Evolutionary conservation across 768 basidiomycete genomes (phyloP), one percentile per base, ranked within the genome.

Genomic region (Pleurotus eryngii): DNA sequence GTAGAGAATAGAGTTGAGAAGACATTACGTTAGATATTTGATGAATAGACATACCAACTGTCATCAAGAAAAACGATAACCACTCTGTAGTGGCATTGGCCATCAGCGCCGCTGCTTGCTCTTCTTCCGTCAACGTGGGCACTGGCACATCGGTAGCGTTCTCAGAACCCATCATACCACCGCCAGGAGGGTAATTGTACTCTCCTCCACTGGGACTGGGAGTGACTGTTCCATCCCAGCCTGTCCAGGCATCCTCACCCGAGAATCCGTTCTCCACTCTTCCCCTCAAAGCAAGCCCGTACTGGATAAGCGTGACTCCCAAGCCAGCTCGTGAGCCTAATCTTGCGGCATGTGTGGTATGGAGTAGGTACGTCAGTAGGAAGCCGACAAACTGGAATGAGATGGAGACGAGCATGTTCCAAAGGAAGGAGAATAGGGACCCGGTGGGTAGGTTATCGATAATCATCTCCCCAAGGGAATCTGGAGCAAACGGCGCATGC

Each of bases 301-400:
- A 95, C 70, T 98, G 96, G 57, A 98, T 96, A 55, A 98, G 80
- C 11, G 95, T 98, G 58, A 98, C 81, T n/a, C 96, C 96, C 46
- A 98, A 81, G 26, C 96, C 96, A 1, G 95, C 95, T 55, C 94
- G 87, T 39, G 93, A 93, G 49, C 97, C 95, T 63, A 91, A 84
- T 63, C 94, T 89, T 30, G 92, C 93, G 4, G 96, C 90, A 68
- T 98, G 96, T 1, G 94, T 94, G 2, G 88, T 90, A 70, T 93
- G 92, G 27, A 98, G 81, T 57, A 98, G 88, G 73, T 95, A 98
- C 7, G 95, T 98, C 70, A 98, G 80, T 49, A 87, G 79, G 77
- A 92, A 94, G 37, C 89, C 96, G 64, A 98, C 86, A 65, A 98
- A 96, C 74, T 98, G 96, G 89, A 99, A 99, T 20, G 93, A 94